Percentiles rank a stretch among this genome's conserved stretches.
Evolutionary conservation across 1,139 yeast species (phyloP).

Genomic region (Suzukiozyma palmioleophila): DNA sequence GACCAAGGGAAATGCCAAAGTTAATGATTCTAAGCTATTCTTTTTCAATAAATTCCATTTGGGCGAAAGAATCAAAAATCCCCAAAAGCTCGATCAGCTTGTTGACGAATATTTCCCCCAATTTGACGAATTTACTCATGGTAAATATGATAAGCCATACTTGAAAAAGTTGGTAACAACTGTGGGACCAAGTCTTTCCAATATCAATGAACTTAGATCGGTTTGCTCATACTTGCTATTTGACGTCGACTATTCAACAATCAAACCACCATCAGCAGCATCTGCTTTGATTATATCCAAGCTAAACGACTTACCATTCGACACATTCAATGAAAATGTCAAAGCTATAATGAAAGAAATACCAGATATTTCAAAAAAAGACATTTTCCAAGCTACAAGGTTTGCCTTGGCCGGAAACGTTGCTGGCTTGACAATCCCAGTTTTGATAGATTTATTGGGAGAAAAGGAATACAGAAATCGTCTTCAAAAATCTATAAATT

Average conservation of each 20-base stretch:
- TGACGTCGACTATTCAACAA: conserved; percentile 28
- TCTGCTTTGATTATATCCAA: background rate
- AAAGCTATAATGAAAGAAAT: conserved; percentile 11
- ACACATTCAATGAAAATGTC: conserved; percentile 9
- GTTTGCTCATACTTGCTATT: conserved; percentile 47
- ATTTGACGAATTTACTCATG: conserved; percentile 14
- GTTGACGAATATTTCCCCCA: conserved; percentile 25
- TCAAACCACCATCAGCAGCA: conserved; percentile 9
- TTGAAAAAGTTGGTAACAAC: conserved; percentile 21
- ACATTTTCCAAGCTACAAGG: conserved; percentile 58
- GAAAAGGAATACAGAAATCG: conserved; percentile 36
- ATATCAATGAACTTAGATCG: conserved; percentile 44
- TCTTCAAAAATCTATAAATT: conserved; percentile 20
- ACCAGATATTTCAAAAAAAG: conserved; percentile 33
- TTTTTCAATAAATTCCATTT: conserved; percentile 71
- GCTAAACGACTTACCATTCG: background rate
- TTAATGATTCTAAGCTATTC: conserved; percentile 67
- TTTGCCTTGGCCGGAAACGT: conserved; percentile 69
- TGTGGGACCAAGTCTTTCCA: conserved; percentile 39
- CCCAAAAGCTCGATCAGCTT: conserved; percentile 25
- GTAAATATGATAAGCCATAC: conserved; percentile 15
- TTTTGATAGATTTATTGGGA: conserved; percentile 56
- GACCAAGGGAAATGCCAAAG: conserved; percentile 92
- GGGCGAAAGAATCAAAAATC: conserved; percentile 31
- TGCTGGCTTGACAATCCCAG: conserved; percentile 69